phyloP scores from a whole-genome alignment of 148 eudicot species.

The Mesembryanthemum crystallinum region DNA sequence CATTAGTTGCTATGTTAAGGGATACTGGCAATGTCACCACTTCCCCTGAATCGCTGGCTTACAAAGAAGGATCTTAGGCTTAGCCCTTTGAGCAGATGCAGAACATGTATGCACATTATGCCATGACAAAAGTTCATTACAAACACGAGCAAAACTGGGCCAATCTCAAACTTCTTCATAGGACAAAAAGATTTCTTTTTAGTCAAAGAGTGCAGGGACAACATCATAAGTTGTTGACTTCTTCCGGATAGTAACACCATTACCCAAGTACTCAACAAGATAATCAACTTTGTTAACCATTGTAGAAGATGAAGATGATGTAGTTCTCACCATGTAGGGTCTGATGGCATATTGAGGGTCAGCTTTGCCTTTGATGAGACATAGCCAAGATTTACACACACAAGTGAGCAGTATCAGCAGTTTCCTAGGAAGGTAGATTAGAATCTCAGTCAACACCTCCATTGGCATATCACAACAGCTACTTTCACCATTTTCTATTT shows the following conservation, averaged over 20 bases:
- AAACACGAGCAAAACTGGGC: not conserved
- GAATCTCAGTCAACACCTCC: slow-evolving; percentile 6
- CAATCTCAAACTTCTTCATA: slow-evolving; percentile 1
- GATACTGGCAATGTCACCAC: slow-evolving; percentile 1
- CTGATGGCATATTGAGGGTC: not conserved
- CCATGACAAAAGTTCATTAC: slow-evolving; percentile 3
- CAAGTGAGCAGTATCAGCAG: not conserved
- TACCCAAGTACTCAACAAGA: not conserved
- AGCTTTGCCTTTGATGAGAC: not conserved
- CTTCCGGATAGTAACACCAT: not conserved
- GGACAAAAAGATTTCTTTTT: not conserved
- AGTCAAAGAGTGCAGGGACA: not conserved
- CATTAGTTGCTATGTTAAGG: not conserved
- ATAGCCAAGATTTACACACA: slow-evolving; percentile 2
- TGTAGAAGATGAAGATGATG: not conserved
- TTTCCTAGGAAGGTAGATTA: not conserved
- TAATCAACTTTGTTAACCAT: not conserved
- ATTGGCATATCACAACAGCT: not conserved
- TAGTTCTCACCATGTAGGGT: not conserved
- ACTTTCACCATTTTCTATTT: too few relatives aligned
- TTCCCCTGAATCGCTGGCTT: not conserved
- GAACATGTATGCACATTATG: not conserved
- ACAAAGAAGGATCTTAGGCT: not conserved
- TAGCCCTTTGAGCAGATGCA: not conserved
- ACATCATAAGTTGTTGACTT: not conserved